Evolutionary conservation across 2,329 filamentous ascomycete species (phyloP).

Genomic region (Calonectria montana): DNA sequence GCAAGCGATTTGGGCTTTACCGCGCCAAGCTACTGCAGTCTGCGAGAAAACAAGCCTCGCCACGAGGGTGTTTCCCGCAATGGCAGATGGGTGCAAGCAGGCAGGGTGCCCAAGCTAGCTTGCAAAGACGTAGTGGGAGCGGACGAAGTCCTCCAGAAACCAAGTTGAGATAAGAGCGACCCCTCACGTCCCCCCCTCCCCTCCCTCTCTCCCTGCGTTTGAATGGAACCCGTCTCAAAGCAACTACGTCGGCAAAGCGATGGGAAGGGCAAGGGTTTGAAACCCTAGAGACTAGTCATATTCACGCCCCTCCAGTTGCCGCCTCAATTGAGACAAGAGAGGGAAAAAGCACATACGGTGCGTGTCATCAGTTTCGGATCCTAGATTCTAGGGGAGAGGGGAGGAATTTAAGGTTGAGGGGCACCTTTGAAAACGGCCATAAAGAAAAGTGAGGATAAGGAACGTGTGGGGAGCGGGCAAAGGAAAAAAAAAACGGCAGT

Average conservation of each 20-base stretch:
- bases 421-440: not conserved
- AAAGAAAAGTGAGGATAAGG: not conserved
- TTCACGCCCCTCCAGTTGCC: constrained; percentile 2
- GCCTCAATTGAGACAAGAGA: not conserved
- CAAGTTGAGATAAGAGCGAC: constrained; percentile 5
- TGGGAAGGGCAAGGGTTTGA: constrained; percentile 1
- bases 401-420: not conserved
- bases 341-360: not conserved
- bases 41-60: constrained; percentile 7
- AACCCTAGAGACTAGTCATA: not conserved
- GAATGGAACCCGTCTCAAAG: not conserved
- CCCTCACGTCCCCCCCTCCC: not conserved
- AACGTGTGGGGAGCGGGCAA: constrained; percentile 1
- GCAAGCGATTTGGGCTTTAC: not conserved
- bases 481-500: not conserved
- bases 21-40: constrained; percentile 10
- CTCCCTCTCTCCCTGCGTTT: not conserved
- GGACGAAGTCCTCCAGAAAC: constrained; percentile 3
- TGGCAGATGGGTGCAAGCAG: not conserved
- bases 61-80: constrained; percentile 6
- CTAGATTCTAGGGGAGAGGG: not conserved
- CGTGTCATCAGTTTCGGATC: not conserved
- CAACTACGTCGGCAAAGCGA: not conserved
- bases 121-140: not conserved
- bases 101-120: not conserved